Evolutionary conservation across 495 filamentous ascomycete genomes (phyloP).

Genomic region (Penicillium tannophilum): DNA sequence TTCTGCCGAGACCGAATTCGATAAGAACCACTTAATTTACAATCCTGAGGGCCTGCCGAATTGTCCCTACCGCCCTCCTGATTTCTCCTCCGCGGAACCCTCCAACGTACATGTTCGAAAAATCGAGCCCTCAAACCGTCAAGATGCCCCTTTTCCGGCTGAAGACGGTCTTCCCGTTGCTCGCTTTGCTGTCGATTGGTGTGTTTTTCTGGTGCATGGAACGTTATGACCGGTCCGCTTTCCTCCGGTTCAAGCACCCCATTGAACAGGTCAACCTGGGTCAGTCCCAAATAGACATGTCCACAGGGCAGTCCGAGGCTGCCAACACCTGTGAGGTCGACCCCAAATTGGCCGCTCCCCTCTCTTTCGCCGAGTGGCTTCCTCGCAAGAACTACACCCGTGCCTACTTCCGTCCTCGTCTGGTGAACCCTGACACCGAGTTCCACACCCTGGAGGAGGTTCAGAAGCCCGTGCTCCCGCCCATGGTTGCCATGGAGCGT

Average conservation of each 20-base stretch:
- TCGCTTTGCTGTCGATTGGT: slow-evolving; percentile 47
- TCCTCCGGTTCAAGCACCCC: slow-evolving; percentile 45
- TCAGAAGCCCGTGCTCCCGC: slow-evolving; percentile 44
- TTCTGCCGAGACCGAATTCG: slow-evolving; percentile 14
- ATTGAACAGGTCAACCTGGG: slow-evolving; percentile 31
- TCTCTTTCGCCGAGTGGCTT: slow-evolving; percentile 50
- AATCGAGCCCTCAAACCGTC: slow-evolving; percentile 33
- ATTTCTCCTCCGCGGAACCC: slow-evolving; percentile 5
- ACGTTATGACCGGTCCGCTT: slow-evolving; percentile 46
- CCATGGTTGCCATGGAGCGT: slow-evolving; percentile 49
- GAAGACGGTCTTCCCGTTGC: slow-evolving; percentile 48
- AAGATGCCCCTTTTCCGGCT: slow-evolving; percentile 50
- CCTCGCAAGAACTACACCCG: slow-evolving; percentile 53
- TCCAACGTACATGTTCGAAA: slow-evolving; percentile 42
- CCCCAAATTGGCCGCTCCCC: slow-evolving; percentile 38
- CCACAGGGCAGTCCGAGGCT: slow-evolving; percentile 16
- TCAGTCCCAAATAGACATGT: slow-evolving; percentile 21
- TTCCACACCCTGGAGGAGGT: slow-evolving; percentile 48
- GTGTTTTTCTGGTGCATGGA: slow-evolving; percentile 51
- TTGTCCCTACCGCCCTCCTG: background rate
- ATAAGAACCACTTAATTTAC: slow-evolving; percentile 1
- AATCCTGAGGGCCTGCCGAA: slow-evolving; percentile 7
- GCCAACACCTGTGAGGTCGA: slow-evolving; percentile 39
- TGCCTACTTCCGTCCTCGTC: slow-evolving; percentile 47
- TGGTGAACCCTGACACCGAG: slow-evolving; percentile 40